Base-by-base conservation (phyloP, 2,329 filamentous ascomycete species). In the Diaporthe capsici region DNA sequence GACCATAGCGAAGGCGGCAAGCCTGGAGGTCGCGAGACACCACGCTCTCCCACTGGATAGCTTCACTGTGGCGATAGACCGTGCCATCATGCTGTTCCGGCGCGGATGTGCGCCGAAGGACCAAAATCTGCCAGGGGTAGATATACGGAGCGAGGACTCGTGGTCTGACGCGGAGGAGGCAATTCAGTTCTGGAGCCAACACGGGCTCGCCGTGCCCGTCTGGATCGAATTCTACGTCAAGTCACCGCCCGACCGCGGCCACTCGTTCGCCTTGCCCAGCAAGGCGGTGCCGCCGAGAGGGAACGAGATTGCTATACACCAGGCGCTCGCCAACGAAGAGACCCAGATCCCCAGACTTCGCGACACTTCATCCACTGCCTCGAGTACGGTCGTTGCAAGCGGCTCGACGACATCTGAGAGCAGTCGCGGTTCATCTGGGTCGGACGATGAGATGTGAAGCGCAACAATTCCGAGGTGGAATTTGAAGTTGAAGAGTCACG, bases 311-410 rank as follows among this genome's bases (percentile, higher is more conserved):
- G 65, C 65, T 25, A 25, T 53, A 1, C 65, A 68, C n/a, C 65
- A 68, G 65, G 65, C 65, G 6, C 65, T 68, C n/a, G 65, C 65
- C 22, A 68, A 68, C 47, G 65, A 68, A 39, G 65, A 68, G n/a
- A 49, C 47, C 12, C 65, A 39, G 47, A 53, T 68, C 31, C 65
- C 34, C 31, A 28, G 65, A 25, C 31, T 53, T n/a, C 31, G 47
- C n/a, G 65, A 53, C 65, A 42, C 31, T 4, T 39, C 65, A 39
- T 68, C 47, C 13, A 25, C 47, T 17, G 31, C 28, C 4, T 68
- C 63, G 20, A 68, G 63, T 37, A 53, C 63, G 31, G 63, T 51
- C 22, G 25, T 68, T 39, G 17, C 31, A 31, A 68, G 65, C 34
- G 65, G 65, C 47, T 68, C 65, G 22, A 68, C 65, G 65, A 68